Evolutionary conservation across 2,329 filamentous ascomycete genomes (phyloP), one percentile per base, ranked within the genome.

Genomic region (Cladosporium colombiae): DNA sequence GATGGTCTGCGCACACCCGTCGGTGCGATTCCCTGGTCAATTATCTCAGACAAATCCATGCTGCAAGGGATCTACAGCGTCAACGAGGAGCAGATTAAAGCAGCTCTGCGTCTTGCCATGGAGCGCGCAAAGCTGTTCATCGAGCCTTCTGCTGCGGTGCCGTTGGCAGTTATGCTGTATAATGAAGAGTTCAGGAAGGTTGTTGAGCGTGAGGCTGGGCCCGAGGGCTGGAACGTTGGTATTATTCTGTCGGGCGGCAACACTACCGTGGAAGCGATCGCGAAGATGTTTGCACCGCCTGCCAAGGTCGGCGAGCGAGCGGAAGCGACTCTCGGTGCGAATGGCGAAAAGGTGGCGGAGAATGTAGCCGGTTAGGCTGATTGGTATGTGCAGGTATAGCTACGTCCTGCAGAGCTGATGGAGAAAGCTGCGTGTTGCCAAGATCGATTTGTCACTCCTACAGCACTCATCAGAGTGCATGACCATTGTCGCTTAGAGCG

Each of bases 101-200:
- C 81, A n/a, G 89, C 93, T 5, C 85, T 96, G 86, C 80, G 85
- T 11, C 58, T 97, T 66, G 89, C 96, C 46, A 79, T 93, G 65
- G 93, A 97, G 84, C 81, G 93, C 65, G 87, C 95, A 84, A 97
- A 97, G 86, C 80, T 96, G 46, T 87, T 97, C 23, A 87, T 97
- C 10, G 93, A 97, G 82, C 93, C 93, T 27, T 93, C 89, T 78
- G 87, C 90, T 0, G 92, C 89, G 5, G 93, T 97, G 16, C 86
- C 88, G 1, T 77, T 97, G 65, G 93, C 93, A 0, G 90, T 91
- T 8, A 89, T 88, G 61, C 79, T 97, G 70, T 97, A 86, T 69
- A 89, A 96, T 75, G 91, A 95, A 78, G 91, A 92, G 5, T 96
- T 96, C 68, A 81, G 91, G 65, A 75, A 73, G 8, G 78, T 89